phyloP scores from a whole-genome alignment of 176 grass and related monocot genomes.

The Carex myosuroides region DNA sequence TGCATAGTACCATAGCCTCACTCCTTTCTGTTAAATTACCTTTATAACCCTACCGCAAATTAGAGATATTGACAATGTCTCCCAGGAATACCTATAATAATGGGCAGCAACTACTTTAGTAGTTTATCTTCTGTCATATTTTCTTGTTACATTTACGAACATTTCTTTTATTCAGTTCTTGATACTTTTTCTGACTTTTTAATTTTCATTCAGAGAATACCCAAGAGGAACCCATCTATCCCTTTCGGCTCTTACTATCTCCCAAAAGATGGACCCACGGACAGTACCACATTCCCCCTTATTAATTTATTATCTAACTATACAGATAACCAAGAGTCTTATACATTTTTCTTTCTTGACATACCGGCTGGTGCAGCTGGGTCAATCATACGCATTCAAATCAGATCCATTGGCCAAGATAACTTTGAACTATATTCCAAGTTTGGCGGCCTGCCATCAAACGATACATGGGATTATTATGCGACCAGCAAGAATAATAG shows the following conservation, averaged over 20 bases:
- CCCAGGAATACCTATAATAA: not conserved
- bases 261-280: slow-evolving; percentile 40
- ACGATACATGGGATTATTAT: slow-evolving; percentile 75
- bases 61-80: not conserved
- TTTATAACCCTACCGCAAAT: not conserved
- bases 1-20: no score
- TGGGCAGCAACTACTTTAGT: not conserved
- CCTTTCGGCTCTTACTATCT: slow-evolving; percentile 81
- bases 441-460: slow-evolving; percentile 76
- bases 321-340: slow-evolving; percentile 48
- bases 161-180: not conserved
- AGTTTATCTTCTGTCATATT: slow-evolving; percentile 24
- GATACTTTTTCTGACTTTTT: slow-evolving; percentile 22
- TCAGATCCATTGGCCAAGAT: slow-evolving; percentile 65
- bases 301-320: slow-evolving; percentile 72
- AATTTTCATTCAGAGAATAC: slow-evolving; percentile 57
- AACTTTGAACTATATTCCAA: slow-evolving; percentile 71
- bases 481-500: slow-evolving; percentile 51
- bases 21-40: not conserved
- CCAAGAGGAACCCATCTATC: slow-evolving; percentile 51
- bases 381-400: slow-evolving; percentile 53
- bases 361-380: slow-evolving; percentile 82
- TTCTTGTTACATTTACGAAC: slow-evolving; percentile 16
- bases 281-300: slow-evolving; percentile 40
- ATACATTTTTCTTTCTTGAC: slow-evolving; percentile 84